Percentiles rank a stretch among this genome's conserved stretches.
These are phyloP conservation scores for Anacardium occidentale DNA, from an alignment of 345 rosid genomes.

Conservation along the genomic window DNA sequence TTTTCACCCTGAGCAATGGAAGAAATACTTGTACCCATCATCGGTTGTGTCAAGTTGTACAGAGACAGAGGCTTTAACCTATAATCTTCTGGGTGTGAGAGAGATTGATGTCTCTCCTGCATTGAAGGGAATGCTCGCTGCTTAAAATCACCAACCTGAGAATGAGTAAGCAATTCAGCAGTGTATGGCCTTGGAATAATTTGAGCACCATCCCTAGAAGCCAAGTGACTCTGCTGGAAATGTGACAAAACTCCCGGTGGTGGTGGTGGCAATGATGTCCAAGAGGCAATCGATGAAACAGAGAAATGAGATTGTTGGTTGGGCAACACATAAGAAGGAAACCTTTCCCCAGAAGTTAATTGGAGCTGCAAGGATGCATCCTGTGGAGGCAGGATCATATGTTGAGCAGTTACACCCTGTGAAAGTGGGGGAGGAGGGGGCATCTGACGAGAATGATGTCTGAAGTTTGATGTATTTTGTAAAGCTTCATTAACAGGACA, in stretches of 20 bases:
- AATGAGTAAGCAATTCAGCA: conserved; percentile 30
- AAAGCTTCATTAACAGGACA: conserved; percentile 13
- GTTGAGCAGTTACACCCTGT: conserved; percentile 22
- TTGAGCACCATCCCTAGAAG: conserved; percentile 33
- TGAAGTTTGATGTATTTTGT: conserved; percentile 21
- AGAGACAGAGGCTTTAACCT: conserved; percentile 24
- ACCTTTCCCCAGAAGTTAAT: conserved; percentile 29
- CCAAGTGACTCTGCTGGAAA: conserved; percentile 32
- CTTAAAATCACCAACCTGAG: conserved; percentile 36
- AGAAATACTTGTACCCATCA: conserved; percentile 14
- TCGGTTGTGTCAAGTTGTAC: conserved; percentile 18
- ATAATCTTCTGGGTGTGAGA: conserved; percentile 24
- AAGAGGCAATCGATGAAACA: conserved; percentile 28
- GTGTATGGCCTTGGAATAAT: conserved; percentile 26
- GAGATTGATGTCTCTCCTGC: conserved; percentile 22
- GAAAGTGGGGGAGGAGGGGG: conserved; percentile 18
- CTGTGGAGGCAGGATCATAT: conserved; percentile 14
- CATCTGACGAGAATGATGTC: conserved; percentile 22
- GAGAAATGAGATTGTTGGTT: conserved; percentile 31
- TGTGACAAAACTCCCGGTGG: conserved; percentile 30
- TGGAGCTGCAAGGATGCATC: conserved; percentile 27
- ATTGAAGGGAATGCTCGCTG: conserved; percentile 28
- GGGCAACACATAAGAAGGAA: conserved; percentile 40
- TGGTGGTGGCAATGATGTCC: conserved; percentile 30
- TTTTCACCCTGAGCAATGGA: conserved; percentile 25